Base-by-base conservation (phyloP, 2,329 filamentous ascomycete genomes). In the Didymella glomerata region DNA sequence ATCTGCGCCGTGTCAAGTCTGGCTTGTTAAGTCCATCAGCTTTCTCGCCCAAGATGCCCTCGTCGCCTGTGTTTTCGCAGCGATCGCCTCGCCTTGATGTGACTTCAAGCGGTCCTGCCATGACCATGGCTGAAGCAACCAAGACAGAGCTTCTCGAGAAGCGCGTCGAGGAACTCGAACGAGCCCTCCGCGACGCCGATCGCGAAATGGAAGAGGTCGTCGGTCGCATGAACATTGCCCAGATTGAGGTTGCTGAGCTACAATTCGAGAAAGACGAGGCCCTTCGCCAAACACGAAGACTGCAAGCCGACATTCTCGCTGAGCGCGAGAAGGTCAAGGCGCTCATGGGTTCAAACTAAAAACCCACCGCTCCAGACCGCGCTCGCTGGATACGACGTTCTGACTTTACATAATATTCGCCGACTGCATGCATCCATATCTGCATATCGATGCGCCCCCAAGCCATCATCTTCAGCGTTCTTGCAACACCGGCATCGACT, bases 171-270 rank as follows among this genome's bases (percentile, higher is more conserved):
- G 92, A 97, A 78, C 86, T 99, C 2, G 95, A 99, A 81, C 88
- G 87, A 69, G 90, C 93, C 16, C 82, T 96, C 13, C 79, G 84
- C 5, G 86, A 92, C 64, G 90, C 92, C 16, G 92, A 95, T 70
- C 81, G 81, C 48, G 91, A 94, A 78, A 94, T 95, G 90, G 87
- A 92, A 72, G 88, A 92, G 76, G 91, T 95, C 8, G 90, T 96
- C 8, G 83, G 88, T 60, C 85, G 90, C 63, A 94, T 96, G 88
- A 94, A 92, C 78, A 82, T 83, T 67, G 90, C 91, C 10, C 91
- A 95, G 79, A 91, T 93, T 68, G 90, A 93, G 78, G 91, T 95
- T 56, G 86, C 90, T 71, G 86, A 91, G 72, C 82, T 96, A 57
- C 91, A 93, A 77, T 86, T 87, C 66, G 86, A 90, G 77, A 84